Evolutionary conservation across 1,284 basidiomycete genomes (phyloP).

Genomic region (Sparassis latifolia): DNA sequence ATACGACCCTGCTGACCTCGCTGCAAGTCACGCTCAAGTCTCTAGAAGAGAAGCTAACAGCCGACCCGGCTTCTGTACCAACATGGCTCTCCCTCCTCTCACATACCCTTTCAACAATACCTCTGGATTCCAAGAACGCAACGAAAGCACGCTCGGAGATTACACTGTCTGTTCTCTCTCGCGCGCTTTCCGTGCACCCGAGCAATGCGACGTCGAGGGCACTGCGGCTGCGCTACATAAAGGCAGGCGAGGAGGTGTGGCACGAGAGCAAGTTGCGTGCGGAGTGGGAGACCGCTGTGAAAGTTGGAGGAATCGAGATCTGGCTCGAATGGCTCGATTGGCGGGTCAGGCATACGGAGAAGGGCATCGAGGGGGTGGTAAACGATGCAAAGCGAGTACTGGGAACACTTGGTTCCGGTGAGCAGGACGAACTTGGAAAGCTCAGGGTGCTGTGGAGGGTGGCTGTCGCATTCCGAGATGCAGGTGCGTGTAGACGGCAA

Average conservation of each 20-base stretch:
- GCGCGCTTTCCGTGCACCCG: constrained; percentile 53
- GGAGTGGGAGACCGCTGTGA: constrained; percentile 71
- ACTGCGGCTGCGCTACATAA: constrained; percentile 59
- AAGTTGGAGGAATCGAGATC: constrained; percentile 42
- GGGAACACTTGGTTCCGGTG: constrained; percentile 28
- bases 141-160: constrained; percentile 62
- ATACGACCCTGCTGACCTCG: constrained; percentile 35
- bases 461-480: constrained; percentile 62
- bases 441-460: constrained; percentile 68
- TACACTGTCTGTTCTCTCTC: constrained; percentile 56
- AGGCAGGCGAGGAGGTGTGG: constrained; percentile 71
- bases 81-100: constrained; percentile 66
- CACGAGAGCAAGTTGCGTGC: constrained; percentile 40
- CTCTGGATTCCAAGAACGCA: constrained; percentile 58
- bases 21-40: constrained; percentile 50
- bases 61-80: constrained; percentile 43
- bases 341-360: constrained; percentile 43
- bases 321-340: constrained; percentile 77
- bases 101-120: constrained; percentile 51
- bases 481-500: constrained; percentile 47
- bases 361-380: constrained; percentile 46
- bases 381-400: constrained; percentile 41
- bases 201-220: constrained; percentile 41
- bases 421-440: constrained; percentile 46
- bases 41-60: constrained; percentile 49